Conservation (phyloP, 2,329 filamentous ascomycete species). For the Paracorniculantispora psalliotae region DNA sequence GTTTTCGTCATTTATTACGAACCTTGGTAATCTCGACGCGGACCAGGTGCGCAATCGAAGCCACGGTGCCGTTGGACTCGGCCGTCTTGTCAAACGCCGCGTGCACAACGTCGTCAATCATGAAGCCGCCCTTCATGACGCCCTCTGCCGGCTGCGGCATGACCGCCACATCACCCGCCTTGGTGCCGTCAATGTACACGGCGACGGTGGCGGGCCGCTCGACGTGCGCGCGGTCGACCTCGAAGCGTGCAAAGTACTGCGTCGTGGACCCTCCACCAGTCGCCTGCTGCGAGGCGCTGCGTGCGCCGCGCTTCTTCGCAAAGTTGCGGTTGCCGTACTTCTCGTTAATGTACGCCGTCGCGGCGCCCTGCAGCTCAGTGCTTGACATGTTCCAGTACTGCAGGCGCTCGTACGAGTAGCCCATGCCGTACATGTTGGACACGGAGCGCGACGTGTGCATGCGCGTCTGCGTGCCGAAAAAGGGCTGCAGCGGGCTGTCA, state of each 20-base stretch:
- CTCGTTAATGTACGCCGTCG: conserved; percentile 17
- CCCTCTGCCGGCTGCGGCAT: conserved; percentile 16
- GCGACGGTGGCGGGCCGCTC: conserved; percentile 17
- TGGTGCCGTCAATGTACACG: conserved; percentile 16
- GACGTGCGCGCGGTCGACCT: conserved; percentile 17
- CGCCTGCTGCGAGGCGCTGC: background rate
- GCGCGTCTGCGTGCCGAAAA: conserved; percentile 28
- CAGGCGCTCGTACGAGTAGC: conserved; percentile 21
- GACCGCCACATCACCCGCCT: conserved; percentile 18
- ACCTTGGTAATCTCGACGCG: background rate
- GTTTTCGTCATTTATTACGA: background rate
- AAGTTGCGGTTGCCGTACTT: conserved; percentile 11
- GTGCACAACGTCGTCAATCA: conserved; percentile 58
- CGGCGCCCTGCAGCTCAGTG: conserved; percentile 11
- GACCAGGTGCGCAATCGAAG: background rate
- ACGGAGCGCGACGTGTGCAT: conserved; percentile 31
- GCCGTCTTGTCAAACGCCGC: conserved; percentile 30
- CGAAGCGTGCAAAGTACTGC: conserved; percentile 17
- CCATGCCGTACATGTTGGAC: conserved; percentile 16
- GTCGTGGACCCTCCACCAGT: background rate
- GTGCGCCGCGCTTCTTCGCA: background rate
- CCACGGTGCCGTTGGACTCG: background rate
- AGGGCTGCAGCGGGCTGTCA: conserved; percentile 37
- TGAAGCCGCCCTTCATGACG: conserved; percentile 17
- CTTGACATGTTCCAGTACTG: conserved; percentile 15